Evolutionary conservation across 768 basidiomycete species (phyloP), one percentile per base, ranked within the genome.

Genomic region (Dacryopinax primogenitus): DNA sequence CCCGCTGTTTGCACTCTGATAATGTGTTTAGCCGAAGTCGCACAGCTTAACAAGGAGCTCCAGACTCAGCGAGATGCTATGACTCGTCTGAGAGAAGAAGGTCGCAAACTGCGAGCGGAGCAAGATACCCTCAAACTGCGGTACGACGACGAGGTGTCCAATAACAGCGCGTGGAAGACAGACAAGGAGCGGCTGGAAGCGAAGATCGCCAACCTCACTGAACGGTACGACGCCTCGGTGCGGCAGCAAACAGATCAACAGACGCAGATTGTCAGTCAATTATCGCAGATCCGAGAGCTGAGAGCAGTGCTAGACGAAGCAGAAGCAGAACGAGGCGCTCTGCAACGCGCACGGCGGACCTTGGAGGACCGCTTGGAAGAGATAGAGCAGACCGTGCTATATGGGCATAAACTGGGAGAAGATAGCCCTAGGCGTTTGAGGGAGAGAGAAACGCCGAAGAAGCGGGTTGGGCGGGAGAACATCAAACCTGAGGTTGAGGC

Each of bases 161-260:
- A 82, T 65, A 85, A 86, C 58, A 82, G 84, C 15, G 83, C 86
- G 2, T 92, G 90, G 91, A 87, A 86, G 77, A 87, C 88, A 71
- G 90, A 93, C 77, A 90, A 85, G 73, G 90, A 92, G 66, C 86
- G 88, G 12, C 77, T 92, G 76, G 89, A 92, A 67, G 86, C 83
- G 63, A 91, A 89, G 80, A 89, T 92, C 63, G 73, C 73, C 3
- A 87, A 92, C 72, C 71, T 90, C 66, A 85, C 82, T 26, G 85
- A 84, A 64, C 89, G 86, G 0, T 90, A 86, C 72, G 88, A 90
- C 69, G 78, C 85, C 0, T 86, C 88, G 1, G 82, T 80, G 0
- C 81, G 80, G 39, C 86, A 83, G 0, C 89, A 90, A 70, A 77
- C 84, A 0, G 90, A 92, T 69, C 91, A 92, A 69, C 90, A 91